Percentiles rank a stretch among this genome's conserved stretches.
These are phyloP conservation scores for Centaurea solstitialis DNA, from an alignment of 129 eudicot species.

Conservation along the genomic window DNA sequence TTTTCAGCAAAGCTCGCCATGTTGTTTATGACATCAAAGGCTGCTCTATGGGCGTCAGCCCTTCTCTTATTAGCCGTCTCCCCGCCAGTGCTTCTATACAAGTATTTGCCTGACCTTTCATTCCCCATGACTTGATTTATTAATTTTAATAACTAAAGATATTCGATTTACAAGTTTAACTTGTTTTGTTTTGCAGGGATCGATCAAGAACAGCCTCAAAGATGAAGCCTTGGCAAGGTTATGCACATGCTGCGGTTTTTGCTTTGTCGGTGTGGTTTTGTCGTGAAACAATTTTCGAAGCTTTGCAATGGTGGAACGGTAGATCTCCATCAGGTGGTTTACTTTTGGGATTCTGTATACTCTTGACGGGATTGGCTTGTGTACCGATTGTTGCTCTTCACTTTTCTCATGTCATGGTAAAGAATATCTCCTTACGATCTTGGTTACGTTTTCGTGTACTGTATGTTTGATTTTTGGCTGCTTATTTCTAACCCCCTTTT, in stretches of 20 bases:
- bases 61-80: constrained; percentile 85
- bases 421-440: background rate
- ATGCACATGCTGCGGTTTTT: constrained; percentile 77
- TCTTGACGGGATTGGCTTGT: constrained; percentile 79
- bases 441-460: background rate
- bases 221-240: constrained; percentile 99
- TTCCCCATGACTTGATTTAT: background rate
- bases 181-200: constrained; percentile 54
- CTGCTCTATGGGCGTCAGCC: constrained; percentile 85
- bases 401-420: constrained; percentile 96
- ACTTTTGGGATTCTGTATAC: constrained; percentile 90
- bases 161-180: background rate
- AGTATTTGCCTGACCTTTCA: constrained; percentile 45
- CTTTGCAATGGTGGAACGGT: constrained; percentile 99
- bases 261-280: constrained; percentile 95
- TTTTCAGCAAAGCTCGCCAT: constrained; percentile 80
- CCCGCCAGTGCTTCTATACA: constrained; percentile 94
- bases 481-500: no score
- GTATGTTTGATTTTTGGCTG: no score
- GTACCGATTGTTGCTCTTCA: constrained; percentile 94
- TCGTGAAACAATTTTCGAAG: constrained; percentile 96
- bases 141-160: background rate
- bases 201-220: constrained; percentile 80
- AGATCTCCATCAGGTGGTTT: constrained; percentile 93
- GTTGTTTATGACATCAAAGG: constrained; percentile 85